Conservation (phyloP, 805 yeast species). For the Kodamaea restingae region DNA sequence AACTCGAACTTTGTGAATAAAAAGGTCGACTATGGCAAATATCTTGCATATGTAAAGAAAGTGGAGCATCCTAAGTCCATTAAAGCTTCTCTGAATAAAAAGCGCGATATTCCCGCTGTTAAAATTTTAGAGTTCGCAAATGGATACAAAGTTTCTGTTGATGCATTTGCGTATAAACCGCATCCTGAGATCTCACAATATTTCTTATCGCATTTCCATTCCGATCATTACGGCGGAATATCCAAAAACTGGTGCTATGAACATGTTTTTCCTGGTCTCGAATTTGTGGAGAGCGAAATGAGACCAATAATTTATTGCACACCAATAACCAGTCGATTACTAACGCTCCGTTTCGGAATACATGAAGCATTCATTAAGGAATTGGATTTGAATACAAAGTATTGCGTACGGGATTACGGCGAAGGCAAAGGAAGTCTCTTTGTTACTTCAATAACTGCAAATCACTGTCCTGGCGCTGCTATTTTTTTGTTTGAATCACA, state of each 20-base stretch:
- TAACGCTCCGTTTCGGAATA: constrained; percentile 52
- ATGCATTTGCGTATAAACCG: constrained; percentile 56
- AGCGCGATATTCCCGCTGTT: constrained; percentile 46
- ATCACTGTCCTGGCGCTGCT: constrained; percentile 96
- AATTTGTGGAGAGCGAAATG: constrained; percentile 18
- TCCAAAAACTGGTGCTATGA: constrained; percentile 64
- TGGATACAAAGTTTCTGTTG: constrained; percentile 49
- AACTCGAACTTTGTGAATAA: not conserved
- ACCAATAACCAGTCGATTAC: constrained; percentile 58
- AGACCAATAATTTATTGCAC: constrained; percentile 70
- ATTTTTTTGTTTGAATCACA: constrained; percentile 64
- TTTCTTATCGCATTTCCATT: constrained; percentile 79
- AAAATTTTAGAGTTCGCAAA: constrained; percentile 47
- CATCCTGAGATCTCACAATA: constrained; percentile 47
- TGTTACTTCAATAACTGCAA: constrained; percentile 74
- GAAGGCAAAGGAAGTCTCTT: constrained; percentile 28
- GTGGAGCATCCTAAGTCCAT: constrained; percentile 6
- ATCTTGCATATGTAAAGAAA: constrained; percentile 1
- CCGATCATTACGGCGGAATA: constrained; percentile 92
- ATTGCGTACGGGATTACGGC: constrained; percentile 16
- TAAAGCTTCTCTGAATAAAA: constrained; percentile 16
- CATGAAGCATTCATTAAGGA: constrained; percentile 43
- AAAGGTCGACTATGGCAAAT: not conserved
- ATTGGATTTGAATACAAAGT: constrained; percentile 38
- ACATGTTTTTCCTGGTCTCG: constrained; percentile 28